Conservation (phyloP, 805 yeast species). For the Sugiyamaella lignohabitans region DNA sequence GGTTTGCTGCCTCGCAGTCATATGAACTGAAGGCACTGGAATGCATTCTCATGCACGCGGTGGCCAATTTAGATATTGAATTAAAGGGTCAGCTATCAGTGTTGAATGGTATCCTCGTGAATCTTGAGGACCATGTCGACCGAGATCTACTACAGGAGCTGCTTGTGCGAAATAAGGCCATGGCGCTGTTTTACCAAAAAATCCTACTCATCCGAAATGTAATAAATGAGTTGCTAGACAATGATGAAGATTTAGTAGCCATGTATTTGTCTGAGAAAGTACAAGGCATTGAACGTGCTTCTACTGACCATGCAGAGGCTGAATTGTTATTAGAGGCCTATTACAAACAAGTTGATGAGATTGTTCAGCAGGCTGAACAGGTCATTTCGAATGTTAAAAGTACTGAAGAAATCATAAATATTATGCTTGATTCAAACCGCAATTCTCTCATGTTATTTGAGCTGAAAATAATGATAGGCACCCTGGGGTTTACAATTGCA, state of each 20-base stretch:
- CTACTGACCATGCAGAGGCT: constrained; percentile 49
- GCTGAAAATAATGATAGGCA: constrained; percentile 72
- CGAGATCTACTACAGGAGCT: constrained; percentile 67
- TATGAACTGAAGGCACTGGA: constrained; percentile 84
- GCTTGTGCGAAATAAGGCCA: constrained; percentile 62
- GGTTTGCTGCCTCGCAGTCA: constrained; percentile 34
- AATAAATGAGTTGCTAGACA: constrained; percentile 75
- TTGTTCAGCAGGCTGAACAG: constrained; percentile 84
- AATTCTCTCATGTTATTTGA: constrained; percentile 85
- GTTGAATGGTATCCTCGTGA: constrained; percentile 60
- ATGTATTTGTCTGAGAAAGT: constrained; percentile 60
- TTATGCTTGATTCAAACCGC: constrained; percentile 84
- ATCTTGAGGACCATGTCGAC: constrained; percentile 73
- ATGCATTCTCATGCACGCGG: constrained; percentile 71
- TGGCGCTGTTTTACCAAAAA: constrained; percentile 70
- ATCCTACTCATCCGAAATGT: constrained; percentile 70
- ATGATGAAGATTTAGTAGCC: constrained; percentile 74
- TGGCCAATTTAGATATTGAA: constrained; percentile 73
- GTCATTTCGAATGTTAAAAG: constrained; percentile 76
- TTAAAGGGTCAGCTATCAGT: constrained; percentile 49
- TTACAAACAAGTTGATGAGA: constrained; percentile 86
- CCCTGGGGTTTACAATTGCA: constrained; percentile 80
- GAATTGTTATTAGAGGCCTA: constrained; percentile 86
- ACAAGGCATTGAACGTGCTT: constrained; percentile 37
- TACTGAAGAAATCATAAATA: constrained; percentile 89